These are phyloP conservation scores for Phialemonium atrogriseum DNA, from an alignment of 2,329 filamentous ascomycete species.

Conservation along the genomic window DNA sequence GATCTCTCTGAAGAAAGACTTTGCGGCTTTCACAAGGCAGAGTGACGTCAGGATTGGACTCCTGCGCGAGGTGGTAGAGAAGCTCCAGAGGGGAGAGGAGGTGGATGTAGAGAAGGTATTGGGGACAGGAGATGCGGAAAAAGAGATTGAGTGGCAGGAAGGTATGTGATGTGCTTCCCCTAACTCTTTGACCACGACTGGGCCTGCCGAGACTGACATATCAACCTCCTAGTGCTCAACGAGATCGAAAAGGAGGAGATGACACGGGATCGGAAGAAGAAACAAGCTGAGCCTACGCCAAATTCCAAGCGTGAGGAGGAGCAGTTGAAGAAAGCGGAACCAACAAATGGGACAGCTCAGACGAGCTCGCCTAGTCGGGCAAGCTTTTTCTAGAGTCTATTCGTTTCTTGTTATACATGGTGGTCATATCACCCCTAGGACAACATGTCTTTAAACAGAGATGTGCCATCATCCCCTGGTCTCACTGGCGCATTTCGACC, in stretches of 20 bases:
- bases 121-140: slow-evolving; percentile 66
- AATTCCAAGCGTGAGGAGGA: slow-evolving; percentile 6
- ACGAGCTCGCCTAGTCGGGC: slow-evolving; percentile 26
- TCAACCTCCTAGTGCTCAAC: slow-evolving; percentile 43
- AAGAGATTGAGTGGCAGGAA: slow-evolving; percentile 84
- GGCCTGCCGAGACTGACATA: slow-evolving; percentile 7
- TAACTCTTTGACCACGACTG: too few species aligned
- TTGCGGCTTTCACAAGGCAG: slow-evolving; percentile 61
- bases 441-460: slow-evolving; percentile 51
- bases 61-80: slow-evolving; percentile 67
- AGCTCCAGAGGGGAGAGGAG: slow-evolving; percentile 61
- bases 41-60: slow-evolving; percentile 72
- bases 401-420: slow-evolving; percentile 5
- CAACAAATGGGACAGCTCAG: slow-evolving; percentile 8
- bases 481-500: not conserved
- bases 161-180: too few species aligned
- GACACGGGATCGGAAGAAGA: slow-evolving; percentile 36
- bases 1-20: slow-evolving; percentile 71
- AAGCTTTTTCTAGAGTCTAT: slow-evolving; percentile 40
- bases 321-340: slow-evolving; percentile 9
- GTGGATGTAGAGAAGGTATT: slow-evolving; percentile 79
- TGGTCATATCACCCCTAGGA: slow-evolving; percentile 39
- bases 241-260: slow-evolving; percentile 59
- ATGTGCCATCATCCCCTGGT: slow-evolving; percentile 18
- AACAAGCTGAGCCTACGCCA: slow-evolving; percentile 20